These are phyloP conservation scores for Linnemannia exigua DNA, from an alignment of 192 early-diverging fungal species.

Conservation along the genomic window DNA sequence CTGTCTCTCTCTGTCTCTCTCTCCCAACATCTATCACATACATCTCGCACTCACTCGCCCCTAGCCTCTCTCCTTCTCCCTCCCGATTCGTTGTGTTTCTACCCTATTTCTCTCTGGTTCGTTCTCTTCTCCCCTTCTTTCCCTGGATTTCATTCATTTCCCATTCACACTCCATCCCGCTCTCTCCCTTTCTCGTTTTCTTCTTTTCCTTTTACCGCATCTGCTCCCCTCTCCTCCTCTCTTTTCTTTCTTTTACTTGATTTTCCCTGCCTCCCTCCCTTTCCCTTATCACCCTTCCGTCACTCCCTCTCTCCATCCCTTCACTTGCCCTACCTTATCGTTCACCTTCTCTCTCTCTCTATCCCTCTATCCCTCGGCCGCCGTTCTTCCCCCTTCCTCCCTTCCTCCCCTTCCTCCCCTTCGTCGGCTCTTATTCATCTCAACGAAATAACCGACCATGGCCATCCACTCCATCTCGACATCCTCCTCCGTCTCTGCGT, in stretches of 20 bases:
- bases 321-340: neutral
- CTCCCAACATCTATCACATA: neutral
- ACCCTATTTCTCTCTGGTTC: neutral
- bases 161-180: neutral
- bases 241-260: neutral
- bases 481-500: constrained; percentile 46
- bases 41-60: too few relatives aligned
- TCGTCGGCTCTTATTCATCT: constrained; percentile 12
- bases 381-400: constrained; percentile 11
- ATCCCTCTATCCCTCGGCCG: too few relatives aligned
- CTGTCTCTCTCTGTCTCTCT: neutral
- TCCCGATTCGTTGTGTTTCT: neutral
- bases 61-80: neutral
- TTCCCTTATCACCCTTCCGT: neutral
- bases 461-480: constrained; percentile 64
- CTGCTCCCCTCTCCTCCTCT: neutral
- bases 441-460: constrained; percentile 4
- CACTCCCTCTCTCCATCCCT: neutral
- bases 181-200: neutral
- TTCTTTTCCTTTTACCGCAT: neutral
- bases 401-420: neutral
- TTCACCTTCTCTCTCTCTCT: neutral
- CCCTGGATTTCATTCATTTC: neutral
- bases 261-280: neutral
- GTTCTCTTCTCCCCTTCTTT: neutral